phyloP scores from a whole-genome alignment of 192 early-diverging fungal species.

The Backusella tarrabulga region DNA sequence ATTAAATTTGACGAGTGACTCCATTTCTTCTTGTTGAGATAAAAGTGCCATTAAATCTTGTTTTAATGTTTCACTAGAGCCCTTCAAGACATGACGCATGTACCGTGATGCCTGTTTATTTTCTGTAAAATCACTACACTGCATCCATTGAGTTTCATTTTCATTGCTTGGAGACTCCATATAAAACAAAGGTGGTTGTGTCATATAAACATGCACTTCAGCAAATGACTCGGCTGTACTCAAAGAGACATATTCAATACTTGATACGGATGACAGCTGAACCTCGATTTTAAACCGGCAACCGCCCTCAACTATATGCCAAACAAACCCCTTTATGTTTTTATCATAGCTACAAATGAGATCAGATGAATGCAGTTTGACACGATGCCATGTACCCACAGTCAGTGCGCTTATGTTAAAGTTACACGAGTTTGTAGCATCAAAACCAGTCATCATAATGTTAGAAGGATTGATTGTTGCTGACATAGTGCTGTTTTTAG shows the following conservation, averaged over 20 bases:
- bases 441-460: not conserved
- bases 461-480: not conserved
- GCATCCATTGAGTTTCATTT: slow-evolving; percentile 43
- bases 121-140: slow-evolving; percentile 67
- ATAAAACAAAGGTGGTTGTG: slow-evolving; percentile 53
- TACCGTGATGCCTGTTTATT: slow-evolving; percentile 55
- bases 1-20: not conserved
- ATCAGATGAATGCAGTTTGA: slow-evolving; percentile 45
- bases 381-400: slow-evolving; percentile 60
- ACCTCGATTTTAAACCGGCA: slow-evolving; percentile 60
- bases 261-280: slow-evolving; percentile 41
- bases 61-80: slow-evolving; percentile 22
- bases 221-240: slow-evolving; percentile 25
- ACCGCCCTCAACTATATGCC: slow-evolving; percentile 56
- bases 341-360: slow-evolving; percentile 54
- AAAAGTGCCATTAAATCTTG: slow-evolving; percentile 15
- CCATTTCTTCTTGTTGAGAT: not conserved
- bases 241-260: slow-evolving; percentile 40
- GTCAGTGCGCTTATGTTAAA: slow-evolving; percentile 44
- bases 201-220: slow-evolving; percentile 48
- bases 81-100: slow-evolving; percentile 51
- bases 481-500: not conserved
- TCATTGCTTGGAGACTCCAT: slow-evolving; percentile 42
- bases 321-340: slow-evolving; percentile 42
- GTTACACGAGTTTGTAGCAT: slow-evolving; percentile 12